phyloP scores from a whole-genome alignment of 2,329 filamentous ascomycete species.

The Clonostachys solani region DNA sequence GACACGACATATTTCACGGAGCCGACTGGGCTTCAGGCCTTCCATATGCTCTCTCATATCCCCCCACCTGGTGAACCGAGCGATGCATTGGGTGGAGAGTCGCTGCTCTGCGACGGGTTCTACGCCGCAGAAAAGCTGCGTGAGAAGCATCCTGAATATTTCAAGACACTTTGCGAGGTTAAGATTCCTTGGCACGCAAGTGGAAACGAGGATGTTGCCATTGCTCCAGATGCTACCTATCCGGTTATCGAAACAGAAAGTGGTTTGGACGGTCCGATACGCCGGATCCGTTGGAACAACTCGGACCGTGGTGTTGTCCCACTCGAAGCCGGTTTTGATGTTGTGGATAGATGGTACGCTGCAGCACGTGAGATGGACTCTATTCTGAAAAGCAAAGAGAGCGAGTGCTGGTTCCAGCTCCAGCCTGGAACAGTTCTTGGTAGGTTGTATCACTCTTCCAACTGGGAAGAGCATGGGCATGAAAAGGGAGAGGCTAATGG shows the following conservation, averaged over 20 bases:
- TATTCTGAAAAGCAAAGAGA: slow-evolving; percentile 59
- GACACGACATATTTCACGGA: slow-evolving; percentile 97
- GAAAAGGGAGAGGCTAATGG: slow-evolving; percentile 6
- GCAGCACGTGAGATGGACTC: slow-evolving; percentile 72
- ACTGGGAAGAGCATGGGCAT: no score
- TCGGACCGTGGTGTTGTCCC: slow-evolving; percentile 75
- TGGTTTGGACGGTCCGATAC: slow-evolving; percentile 14
- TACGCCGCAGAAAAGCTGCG: slow-evolving; percentile 60
- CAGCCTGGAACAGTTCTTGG: slow-evolving; percentile 72
- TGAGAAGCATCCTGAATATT: slow-evolving; percentile 49
- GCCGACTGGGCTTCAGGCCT: slow-evolving; percentile 84
- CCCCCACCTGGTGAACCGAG: slow-evolving; percentile 29
- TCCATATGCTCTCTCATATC: slow-evolving; percentile 77
- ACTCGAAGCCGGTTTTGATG: slow-evolving; percentile 25
- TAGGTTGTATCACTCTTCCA: slow-evolving; percentile 34
- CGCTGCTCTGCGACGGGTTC: slow-evolving; percentile 84
- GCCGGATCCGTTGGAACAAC: slow-evolving; percentile 87
- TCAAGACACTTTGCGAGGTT: slow-evolving; percentile 48
- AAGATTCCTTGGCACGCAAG: slow-evolving; percentile 78
- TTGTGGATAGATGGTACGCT: slow-evolving; percentile 62
- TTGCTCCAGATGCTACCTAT: slow-evolving; percentile 65
- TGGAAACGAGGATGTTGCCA: slow-evolving; percentile 79
- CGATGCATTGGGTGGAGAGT: slow-evolving; percentile 61
- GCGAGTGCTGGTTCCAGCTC: slow-evolving; percentile 78
- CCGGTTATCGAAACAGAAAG: slow-evolving; percentile 65